Base-by-base conservation (phyloP, 257 asterid genomes). In the Ilex aquifolium region DNA sequence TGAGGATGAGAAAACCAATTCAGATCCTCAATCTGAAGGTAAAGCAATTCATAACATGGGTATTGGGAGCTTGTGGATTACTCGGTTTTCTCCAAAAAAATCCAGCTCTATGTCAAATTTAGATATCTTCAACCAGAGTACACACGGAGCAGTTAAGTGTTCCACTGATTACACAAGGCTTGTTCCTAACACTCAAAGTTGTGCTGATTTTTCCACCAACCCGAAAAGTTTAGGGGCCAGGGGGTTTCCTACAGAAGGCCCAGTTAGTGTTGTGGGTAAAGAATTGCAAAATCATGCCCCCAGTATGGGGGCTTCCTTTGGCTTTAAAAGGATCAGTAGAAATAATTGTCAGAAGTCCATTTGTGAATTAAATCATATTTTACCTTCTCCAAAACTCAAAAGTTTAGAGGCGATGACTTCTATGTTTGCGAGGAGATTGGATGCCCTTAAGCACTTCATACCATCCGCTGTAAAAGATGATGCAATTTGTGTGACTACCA, bases 1-100 rank as follows among this genome's bases (percentile, higher is more conserved):
- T 13, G 54, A 32, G 32, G 49, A 64, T n/a, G 74, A 65, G 56
- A 70, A 62, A 50, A 57, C 31, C 39, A 65, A 32, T 56, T 61
- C 56, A 10, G 67, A 27, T 46, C 57, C 27, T 62, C 79, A 77
- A 7, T 67, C 61, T 48, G 69, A 68, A 65, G 72, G n/a, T 44
- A 61, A 46, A 64, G 68, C 72, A 10, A 27, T 39, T 17, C 27
- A 58, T 64, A 68, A 56, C 48, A n/a, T 60, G 62, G 70, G 78
- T 59, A 66, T 29, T 55, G 65, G 83, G 54, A 84, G 94, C 67
- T 69, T 83, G 74, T 88, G 96, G 96, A 78, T 88, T 13, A 79
- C 88, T 66, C 86, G 94, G 48, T 69, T 82, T 60, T 76, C 80
- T 16, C 65, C 78, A 13, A 79, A 67, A 59, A 63, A 48, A 57